phyloP scores from a whole-genome alignment of 116 monocot genomes.

The Trichopus zeylanicus region DNA sequence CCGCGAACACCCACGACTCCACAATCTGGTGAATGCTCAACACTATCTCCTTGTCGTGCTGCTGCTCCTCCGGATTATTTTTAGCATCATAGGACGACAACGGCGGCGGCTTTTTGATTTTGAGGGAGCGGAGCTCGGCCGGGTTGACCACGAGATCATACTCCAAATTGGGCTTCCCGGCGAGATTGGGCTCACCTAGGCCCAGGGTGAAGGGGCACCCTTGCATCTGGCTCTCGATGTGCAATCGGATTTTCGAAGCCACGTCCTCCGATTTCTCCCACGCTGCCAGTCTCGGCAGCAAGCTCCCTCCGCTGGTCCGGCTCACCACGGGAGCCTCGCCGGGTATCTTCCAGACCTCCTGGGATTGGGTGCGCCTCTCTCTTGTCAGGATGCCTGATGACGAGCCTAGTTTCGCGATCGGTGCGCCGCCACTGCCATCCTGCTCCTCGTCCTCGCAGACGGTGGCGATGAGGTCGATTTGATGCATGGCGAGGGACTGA shows the following conservation, averaged over 20 bases:
- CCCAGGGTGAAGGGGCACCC: slow-evolving; percentile 59
- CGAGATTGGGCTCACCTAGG: slow-evolving; percentile 85
- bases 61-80: slow-evolving; percentile 41
- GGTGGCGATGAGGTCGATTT: slow-evolving; percentile 59
- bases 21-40: slow-evolving; percentile 65
- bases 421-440: slow-evolving; percentile 18
- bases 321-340: slow-evolving; percentile 28
- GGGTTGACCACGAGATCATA: slow-evolving; percentile 73
- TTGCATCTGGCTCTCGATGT: slow-evolving; percentile 68
- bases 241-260: slow-evolving; percentile 42
- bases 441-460: slow-evolving; percentile 31
- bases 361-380: slow-evolving; percentile 36
- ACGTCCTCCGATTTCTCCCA: slow-evolving; percentile 59
- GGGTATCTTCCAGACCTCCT: slow-evolving; percentile 33
- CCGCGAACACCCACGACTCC: slow-evolving; percentile 60
- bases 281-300: slow-evolving; percentile 60
- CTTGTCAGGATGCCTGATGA: slow-evolving; percentile 34
- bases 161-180: slow-evolving; percentile 66
- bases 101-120: slow-evolving; percentile 22
- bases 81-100: background rate
- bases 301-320: slow-evolving; percentile 70
- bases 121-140: slow-evolving; percentile 42
- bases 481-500: slow-evolving; percentile 36
- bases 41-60: slow-evolving; percentile 7
- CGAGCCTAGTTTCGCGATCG: slow-evolving; percentile 24